A percentile compares a stretch with the other conserved stretches of the same genome.
Evolutionary conservation across 148 eudicot species (phyloP).

Genomic region (Vaccinium darrowii): DNA sequence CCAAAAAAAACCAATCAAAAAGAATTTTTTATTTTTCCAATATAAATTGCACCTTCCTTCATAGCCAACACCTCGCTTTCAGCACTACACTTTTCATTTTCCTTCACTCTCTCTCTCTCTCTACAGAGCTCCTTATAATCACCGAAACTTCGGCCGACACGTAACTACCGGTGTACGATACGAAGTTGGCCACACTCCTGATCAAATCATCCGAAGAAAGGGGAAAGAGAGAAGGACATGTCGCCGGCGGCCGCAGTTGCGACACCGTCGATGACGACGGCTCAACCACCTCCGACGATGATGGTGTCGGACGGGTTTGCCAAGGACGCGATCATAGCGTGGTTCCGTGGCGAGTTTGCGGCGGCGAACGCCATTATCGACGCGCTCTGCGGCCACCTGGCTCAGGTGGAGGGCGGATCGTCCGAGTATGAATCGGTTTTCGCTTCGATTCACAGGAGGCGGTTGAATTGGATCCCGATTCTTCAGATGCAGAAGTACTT

Average conservation of each 20-base stretch:
- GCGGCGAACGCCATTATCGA: slow-evolving; percentile 97
- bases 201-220: slow-evolving; percentile 14
- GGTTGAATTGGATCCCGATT: slow-evolving; percentile 92
- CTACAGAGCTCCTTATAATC: not conserved
- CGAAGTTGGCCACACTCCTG: slow-evolving; percentile 31
- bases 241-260: slow-evolving; percentile 59
- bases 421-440: slow-evolving; percentile 59
- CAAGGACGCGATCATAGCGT: slow-evolving; percentile 70
- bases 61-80: not conserved
- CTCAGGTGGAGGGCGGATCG: slow-evolving; percentile 36
- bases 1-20: not conserved
- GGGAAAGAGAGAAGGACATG: slow-evolving; percentile 24
- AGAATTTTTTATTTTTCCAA: not conserved
- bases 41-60: not conserved
- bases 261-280: slow-evolving; percentile 28
- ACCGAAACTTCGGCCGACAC: slow-evolving; percentile 6
- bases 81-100: slow-evolving; percentile 17
- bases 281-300: slow-evolving; percentile 14
- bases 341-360: slow-evolving; percentile 94
- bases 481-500: slow-evolving; percentile 93
- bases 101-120: slow-evolving; percentile 6
- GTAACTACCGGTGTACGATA: slow-evolving; percentile 10
- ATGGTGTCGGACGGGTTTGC: slow-evolving; percentile 41
- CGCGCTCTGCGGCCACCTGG: slow-evolving; percentile 70
- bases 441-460: slow-evolving; percentile 63